Percentiles rank a stretch among this genome's conserved stretches.
phyloP scores from a whole-genome alignment of 768 basidiomycete species.

The Clitopilus hobsonii region DNA sequence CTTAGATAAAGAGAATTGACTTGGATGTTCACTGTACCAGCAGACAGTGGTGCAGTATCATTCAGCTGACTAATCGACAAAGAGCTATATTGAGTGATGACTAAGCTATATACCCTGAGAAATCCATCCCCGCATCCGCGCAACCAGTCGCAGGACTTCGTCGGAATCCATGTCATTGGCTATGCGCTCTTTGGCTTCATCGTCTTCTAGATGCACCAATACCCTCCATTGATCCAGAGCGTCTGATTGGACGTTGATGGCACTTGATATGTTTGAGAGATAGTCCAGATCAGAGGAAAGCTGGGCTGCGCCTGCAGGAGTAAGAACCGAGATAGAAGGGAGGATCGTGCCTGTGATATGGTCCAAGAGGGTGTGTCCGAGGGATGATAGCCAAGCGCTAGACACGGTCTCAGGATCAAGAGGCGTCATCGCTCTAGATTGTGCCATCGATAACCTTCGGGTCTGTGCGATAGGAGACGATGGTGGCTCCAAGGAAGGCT shows the following conservation, averaged over 20 bases:
- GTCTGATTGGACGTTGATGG: conserved; percentile 83
- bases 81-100: conserved; percentile 27
- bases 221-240: conserved; percentile 80
- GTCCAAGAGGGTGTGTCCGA: conserved; percentile 75
- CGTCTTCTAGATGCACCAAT: conserved; percentile 58
- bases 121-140: conserved; percentile 22
- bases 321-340: conserved; percentile 64
- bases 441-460: conserved; percentile 36
- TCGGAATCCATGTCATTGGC: conserved; percentile 23
- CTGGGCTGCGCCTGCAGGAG: conserved; percentile 71
- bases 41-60: neutral
- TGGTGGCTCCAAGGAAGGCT: conserved; percentile 27
- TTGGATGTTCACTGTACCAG: neutral
- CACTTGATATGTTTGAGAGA: conserved; percentile 84
- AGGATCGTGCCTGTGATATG: conserved; percentile 69
- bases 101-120: neutral
- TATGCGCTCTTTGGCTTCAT: conserved; percentile 31
- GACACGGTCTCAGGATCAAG: conserved; percentile 78
- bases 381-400: conserved; percentile 87
- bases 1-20: neutral
- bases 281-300: conserved; percentile 85
- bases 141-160: conserved; percentile 28
- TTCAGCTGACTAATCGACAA: conserved; percentile 30
- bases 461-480: conserved; percentile 28
- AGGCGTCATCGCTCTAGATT: conserved; percentile 25